These are phyloP conservation scores for Pichia paraexigua DNA, from an alignment of 805 yeast species.

Conservation along the genomic window DNA sequence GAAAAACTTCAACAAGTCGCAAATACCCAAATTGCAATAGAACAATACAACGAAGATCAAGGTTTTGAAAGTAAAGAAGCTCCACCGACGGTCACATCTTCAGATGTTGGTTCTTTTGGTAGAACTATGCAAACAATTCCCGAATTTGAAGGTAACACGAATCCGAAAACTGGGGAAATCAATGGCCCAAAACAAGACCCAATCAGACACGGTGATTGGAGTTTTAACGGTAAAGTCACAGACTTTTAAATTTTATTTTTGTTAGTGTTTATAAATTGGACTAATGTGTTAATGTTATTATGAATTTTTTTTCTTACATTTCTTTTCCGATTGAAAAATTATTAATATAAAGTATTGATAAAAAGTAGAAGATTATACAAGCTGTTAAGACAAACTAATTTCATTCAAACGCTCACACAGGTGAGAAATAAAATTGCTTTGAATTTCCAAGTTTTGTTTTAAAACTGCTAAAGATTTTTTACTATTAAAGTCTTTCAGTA, in stretches of 20 bases:
- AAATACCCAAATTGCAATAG: slow-evolving; percentile 67
- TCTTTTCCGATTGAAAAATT: not conserved
- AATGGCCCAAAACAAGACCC: slow-evolving; percentile 99
- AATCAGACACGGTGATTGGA: slow-evolving; percentile 73
- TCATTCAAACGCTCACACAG: slow-evolving; percentile 8
- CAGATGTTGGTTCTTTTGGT: slow-evolving; percentile 55
- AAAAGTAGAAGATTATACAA: not conserved
- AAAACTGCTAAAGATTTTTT: slow-evolving; percentile 10
- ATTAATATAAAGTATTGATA: not conserved
- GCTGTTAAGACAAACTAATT: not conserved
- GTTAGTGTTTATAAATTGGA: not conserved
- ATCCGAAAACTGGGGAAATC: slow-evolving; percentile 89
- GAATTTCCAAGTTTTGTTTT: slow-evolving; percentile 15
- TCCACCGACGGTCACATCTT: slow-evolving; percentile 21
- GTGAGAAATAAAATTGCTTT: slow-evolving; percentile 9
- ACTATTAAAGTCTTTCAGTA: slow-evolving; percentile 4
- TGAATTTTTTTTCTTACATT: not conserved
- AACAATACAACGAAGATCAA: slow-evolving; percentile 48
- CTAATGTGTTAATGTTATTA: not conserved
- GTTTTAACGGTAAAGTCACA: slow-evolving; percentile 93
- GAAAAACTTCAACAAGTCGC: slow-evolving; percentile 80
- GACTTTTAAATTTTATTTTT: slow-evolving; percentile 50
- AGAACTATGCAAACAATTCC: slow-evolving; percentile 73
- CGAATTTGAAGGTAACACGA: slow-evolving; percentile 90
- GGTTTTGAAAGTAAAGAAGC: slow-evolving; percentile 25